A percentile compares a stretch with the other conserved stretches of the same genome.
Conservation (phyloP, 1,284 basidiomycete species). For the Trichosporon sp. region DNA sequence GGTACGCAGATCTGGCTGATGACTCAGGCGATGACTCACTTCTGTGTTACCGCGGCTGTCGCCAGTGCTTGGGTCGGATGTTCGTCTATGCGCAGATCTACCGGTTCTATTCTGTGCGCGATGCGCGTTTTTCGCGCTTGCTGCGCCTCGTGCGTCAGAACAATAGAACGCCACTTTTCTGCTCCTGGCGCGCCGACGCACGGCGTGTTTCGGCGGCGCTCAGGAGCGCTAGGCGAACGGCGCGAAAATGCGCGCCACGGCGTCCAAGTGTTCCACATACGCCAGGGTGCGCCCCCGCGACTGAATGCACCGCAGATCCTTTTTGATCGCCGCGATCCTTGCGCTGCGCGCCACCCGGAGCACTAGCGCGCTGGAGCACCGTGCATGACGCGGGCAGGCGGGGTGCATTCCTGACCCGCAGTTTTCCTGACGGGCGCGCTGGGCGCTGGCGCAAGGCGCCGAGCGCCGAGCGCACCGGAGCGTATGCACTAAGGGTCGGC, state of each 20-base stretch:
- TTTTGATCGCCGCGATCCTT: background rate
- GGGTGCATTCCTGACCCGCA: background rate
- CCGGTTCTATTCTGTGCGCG: background rate
- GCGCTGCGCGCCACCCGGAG: background rate
- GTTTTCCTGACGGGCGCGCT: background rate
- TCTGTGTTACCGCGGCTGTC: background rate
- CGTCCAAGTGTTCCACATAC: background rate
- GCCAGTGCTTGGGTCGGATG: background rate
- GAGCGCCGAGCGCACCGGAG: background rate
- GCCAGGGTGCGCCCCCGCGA: background rate
- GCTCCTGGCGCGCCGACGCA: background rate
- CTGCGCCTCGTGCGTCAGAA: background rate
- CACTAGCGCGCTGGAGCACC: background rate
- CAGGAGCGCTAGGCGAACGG: background rate
- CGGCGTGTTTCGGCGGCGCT: background rate
- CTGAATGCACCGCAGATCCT: background rate
- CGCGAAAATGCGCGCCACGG: background rate
- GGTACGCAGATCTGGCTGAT: background rate
- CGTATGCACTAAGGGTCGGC: background rate
- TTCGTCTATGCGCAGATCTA: background rate
- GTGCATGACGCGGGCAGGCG: background rate
- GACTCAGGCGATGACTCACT: background rate
- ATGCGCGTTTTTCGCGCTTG: background rate
- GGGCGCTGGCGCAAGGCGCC: no score
- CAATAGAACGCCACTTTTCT: background rate